A percentile compares a stretch with the other conserved stretches of the same genome.
These are phyloP conservation scores for Syzygium oleosum DNA, from an alignment of 345 rosid genomes.

Conservation along the genomic window DNA sequence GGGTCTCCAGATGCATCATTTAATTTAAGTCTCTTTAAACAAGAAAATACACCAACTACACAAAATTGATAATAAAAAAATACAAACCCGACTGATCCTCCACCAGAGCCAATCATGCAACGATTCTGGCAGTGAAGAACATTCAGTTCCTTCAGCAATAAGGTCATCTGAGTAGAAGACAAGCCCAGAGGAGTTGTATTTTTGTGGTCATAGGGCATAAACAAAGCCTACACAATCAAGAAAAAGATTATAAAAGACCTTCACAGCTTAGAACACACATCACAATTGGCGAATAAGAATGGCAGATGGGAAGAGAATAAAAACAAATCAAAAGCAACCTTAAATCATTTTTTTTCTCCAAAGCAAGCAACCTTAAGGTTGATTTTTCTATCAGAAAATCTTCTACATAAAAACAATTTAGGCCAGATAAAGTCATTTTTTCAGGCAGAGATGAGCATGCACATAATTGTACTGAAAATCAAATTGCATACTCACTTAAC, in stretches of 20 bases:
- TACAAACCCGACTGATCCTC: conserved; percentile 96
- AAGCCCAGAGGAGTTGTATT: conserved; percentile 75
- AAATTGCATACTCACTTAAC: not conserved
- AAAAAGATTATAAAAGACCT: not conserved
- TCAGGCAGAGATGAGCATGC: not conserved
- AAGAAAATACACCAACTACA: not conserved
- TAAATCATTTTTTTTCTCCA: not conserved
- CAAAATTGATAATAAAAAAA: not conserved
- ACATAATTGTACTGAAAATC: not conserved
- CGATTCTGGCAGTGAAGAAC: conserved; percentile 61
- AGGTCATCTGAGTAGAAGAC: conserved; percentile 47
- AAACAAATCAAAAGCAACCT: not conserved
- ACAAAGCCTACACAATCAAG: conserved; percentile 52
- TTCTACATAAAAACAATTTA: not conserved
- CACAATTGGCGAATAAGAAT: not conserved
- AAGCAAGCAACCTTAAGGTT: not conserved
- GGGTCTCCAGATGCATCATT: not conserved
- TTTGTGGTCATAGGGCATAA: conserved; percentile 98
- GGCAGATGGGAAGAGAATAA: not conserved
- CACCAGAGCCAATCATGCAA: conserved; percentile 92
- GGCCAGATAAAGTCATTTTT: not conserved
- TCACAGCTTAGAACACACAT: not conserved
- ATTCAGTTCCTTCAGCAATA: conserved; percentile 68
- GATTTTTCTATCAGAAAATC: not conserved
- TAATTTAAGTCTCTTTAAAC: not conserved